A percentile compares a stretch with the other conserved stretches of the same genome.
Conservation (phyloP, 371 early-diverging fungal genomes). For the Massospora cicadina region DNA sequence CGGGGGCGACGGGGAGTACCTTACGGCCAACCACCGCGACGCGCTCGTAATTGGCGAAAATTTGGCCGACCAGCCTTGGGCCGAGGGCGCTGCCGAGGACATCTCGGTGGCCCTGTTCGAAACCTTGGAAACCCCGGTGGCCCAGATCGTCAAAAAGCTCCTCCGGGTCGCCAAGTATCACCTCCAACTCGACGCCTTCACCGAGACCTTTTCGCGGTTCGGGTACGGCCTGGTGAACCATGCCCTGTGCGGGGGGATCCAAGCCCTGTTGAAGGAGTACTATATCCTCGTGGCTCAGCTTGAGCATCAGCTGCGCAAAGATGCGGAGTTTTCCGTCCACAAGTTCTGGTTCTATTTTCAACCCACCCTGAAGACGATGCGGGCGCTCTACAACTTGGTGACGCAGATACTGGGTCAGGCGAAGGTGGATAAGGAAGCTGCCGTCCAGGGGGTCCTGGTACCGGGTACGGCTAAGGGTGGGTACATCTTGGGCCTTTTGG, state of each 20-base stretch:
- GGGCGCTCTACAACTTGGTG: slow-evolving; percentile 38
- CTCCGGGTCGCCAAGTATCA: slow-evolving; percentile 46
- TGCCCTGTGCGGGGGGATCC: slow-evolving; percentile 36
- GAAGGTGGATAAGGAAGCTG: background rate
- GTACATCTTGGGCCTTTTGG: background rate
- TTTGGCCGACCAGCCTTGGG: background rate
- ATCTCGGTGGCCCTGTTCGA: background rate
- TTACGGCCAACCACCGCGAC: too few relatives aligned
- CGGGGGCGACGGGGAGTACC: background rate
- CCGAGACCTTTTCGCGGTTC: slow-evolving; percentile 46
- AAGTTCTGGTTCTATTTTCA: slow-evolving; percentile 74
- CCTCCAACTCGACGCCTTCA: slow-evolving; percentile 47
- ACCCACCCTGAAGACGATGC: slow-evolving; percentile 52
- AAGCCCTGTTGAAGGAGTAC: slow-evolving; percentile 39
- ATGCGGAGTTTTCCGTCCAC: slow-evolving; percentile 63
- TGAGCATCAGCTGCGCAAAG: slow-evolving; percentile 62
- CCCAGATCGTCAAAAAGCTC: slow-evolving; percentile 52
- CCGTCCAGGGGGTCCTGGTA: slow-evolving; percentile 20
- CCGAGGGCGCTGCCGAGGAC: background rate
- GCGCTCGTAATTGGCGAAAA: too few relatives aligned
- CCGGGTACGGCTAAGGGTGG: slow-evolving; percentile 15
- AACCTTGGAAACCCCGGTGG: slow-evolving; percentile 14
- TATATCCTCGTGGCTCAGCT: slow-evolving; percentile 70
- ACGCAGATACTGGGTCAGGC: slow-evolving; percentile 8
- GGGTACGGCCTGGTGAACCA: slow-evolving; percentile 78